Conservation (phyloP, 345 rosid species). For the Eutrema heterophyllum region DNA sequence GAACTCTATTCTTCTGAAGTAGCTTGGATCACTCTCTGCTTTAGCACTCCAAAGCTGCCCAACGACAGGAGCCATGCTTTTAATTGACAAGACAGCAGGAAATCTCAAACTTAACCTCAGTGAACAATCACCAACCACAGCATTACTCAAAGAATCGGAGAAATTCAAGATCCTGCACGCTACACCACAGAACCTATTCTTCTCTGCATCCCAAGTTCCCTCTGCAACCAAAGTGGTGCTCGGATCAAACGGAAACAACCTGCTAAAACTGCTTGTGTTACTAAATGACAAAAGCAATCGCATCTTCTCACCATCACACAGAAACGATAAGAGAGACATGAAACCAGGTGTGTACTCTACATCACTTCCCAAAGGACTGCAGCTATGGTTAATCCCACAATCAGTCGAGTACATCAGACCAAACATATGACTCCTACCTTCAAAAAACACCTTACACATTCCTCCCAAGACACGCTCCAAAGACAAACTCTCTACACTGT, state of each 20-base stretch:
- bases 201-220: conserved; percentile 72
- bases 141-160: conserved; percentile 37
- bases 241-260: conserved; percentile 49
- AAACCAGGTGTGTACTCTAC: conserved; percentile 33
- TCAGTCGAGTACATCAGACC: conserved; percentile 42
- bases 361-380: conserved; percentile 38
- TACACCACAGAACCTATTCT: conserved; percentile 50
- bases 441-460: conserved; percentile 42
- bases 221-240: conserved; percentile 58
- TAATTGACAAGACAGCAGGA: conserved; percentile 47
- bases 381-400: conserved; percentile 39
- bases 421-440: conserved; percentile 28
- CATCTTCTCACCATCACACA: conserved; percentile 47
- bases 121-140: conserved; percentile 63
- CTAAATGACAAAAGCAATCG: conserved; percentile 42
- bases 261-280: conserved; percentile 20
- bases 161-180: conserved; percentile 63
- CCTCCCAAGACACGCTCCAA: conserved; percentile 27
- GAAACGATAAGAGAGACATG: conserved; percentile 36
- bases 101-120: conserved; percentile 59
- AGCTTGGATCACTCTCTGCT: conserved; percentile 39
- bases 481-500: conserved; percentile 37
- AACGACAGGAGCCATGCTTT: conserved; percentile 35
- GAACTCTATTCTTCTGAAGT: conserved; percentile 46
- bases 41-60: conserved; percentile 65